phyloP scores from a whole-genome alignment of 169 alveolate genomes.

The Plasmodium coatneyi region DNA sequence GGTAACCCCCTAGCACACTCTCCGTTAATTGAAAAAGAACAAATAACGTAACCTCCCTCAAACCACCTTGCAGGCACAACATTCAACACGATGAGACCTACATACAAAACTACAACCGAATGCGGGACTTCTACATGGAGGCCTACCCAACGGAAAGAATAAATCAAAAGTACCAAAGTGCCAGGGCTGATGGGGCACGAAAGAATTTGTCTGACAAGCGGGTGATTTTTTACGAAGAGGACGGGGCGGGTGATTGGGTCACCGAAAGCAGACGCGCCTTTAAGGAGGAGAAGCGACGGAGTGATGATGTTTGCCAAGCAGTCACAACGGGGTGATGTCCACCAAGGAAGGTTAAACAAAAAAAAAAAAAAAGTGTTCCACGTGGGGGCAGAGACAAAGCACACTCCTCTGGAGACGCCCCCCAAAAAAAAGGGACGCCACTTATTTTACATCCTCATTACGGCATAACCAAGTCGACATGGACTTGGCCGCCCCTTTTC shows the following conservation, averaged over 20 bases:
- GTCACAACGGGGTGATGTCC: background rate
- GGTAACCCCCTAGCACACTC: background rate
- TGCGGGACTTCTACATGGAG: conserved; percentile 13
- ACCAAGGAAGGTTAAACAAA: background rate
- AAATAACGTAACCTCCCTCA: background rate
- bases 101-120: conserved; percentile 20
- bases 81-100: conserved; percentile 53
- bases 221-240: conserved; percentile 51
- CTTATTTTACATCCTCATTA: background rate
- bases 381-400: background rate
- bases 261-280: conserved; percentile 49
- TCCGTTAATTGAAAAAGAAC: background rate
- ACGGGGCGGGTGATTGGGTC: conserved; percentile 20
- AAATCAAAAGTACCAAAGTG: conserved; percentile 4
- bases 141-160: conserved; percentile 31
- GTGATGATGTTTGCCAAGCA: background rate
- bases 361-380: background rate
- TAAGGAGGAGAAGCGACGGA: background rate
- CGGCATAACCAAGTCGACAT: background rate
- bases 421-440: background rate
- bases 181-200: background rate
- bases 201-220: conserved; percentile 39
- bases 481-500: background rate
- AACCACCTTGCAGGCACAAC: conserved; percentile 25
- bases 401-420: background rate